Base-by-base conservation (phyloP, 352 stramenopile species). In the Globisporangium irregulare region DNA sequence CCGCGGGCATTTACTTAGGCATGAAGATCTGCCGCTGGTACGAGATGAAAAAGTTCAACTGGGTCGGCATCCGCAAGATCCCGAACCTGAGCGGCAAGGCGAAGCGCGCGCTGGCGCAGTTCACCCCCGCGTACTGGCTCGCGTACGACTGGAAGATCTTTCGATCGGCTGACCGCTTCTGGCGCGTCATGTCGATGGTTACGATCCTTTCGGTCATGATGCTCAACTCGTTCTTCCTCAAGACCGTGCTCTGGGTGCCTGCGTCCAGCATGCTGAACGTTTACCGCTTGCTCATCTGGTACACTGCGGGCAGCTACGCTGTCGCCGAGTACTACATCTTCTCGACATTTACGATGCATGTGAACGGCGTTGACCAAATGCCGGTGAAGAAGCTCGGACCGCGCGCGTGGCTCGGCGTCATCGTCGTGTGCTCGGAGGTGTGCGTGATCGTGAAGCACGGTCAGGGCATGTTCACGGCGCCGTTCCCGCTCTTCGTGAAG, bases 181-280 rank as follows among this genome's bases (percentile, higher is more conserved):
- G 86, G 78, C 87, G 95, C 59, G 89, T 97, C 24, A 88, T 94
- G 82, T 89, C 77, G 32, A 93, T 98, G 80, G 77, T 98, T 41
- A 80, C 89, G 32, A 92, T 98, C 55, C 76, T 97, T 24, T 94
- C 97, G 36, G 74, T 97, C 62, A 97, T 97, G 78, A 96, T 98
- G 90, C 84, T 98, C 65, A 98, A 98, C 80, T 97, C 93, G 72
- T 98, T 98, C 77, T 98, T 98, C 81, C 85, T 98, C 61, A 96
- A 97, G 82, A 96, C 92, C 29, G 90, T 96, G 73, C 78, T 98
- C 20, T 96, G 93, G 80, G 87, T 98, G 54, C 89, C 89, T 38
- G 82, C 86, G 24, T 93, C 86, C 51, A 94, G 82, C 64, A 82
- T 78, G 59, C 73, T 95, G 34, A 97, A 97, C 66, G 80, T 94